Base-by-base conservation (phyloP, 169 alveolate genomes). In the Toxoplasma gondii region DNA sequence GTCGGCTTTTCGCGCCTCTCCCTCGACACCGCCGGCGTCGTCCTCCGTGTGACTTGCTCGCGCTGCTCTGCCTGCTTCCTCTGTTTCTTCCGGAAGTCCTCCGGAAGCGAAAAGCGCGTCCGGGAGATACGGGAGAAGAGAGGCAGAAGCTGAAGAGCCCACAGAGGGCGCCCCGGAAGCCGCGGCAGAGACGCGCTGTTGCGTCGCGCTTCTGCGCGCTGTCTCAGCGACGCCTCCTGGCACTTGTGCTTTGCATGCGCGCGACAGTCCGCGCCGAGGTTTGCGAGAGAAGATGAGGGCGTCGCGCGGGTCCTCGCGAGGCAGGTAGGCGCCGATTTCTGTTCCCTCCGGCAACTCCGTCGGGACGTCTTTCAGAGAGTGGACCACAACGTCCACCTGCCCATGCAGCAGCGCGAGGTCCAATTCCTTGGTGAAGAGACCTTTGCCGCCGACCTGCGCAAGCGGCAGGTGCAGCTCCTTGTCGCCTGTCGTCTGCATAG, bases 371-470 rank as follows among this genome's bases (percentile, higher is more conserved):
- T 96, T 96, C 70, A 94, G 88, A 83, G 96, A 94, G 91, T 96
- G 97, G 12, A 96, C 97, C 54, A 95, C 94, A 88, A 94, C 70
- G 80, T 96, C 96, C 39, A 93, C 93, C 86, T 92, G 31, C 74
- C 87, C 67, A 45, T 88, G 41, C 67, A 92, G 94, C 74, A 96
- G 78, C 17, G 96, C 97, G 70, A 92, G 94, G 67, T 96, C 97
- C 31, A 96, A 92, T 39, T 96, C 97, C 70, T 95, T 94, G 5
- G 96, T 96, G 93, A 96, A 96, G 69, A 96, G 94, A 12, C 97
- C 97, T 80, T 96, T 96, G 83, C 97, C 97, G 2, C 97, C 97
- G 45, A 94, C 70, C 95, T 88, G 94, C n/a, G 95, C 90, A 87
- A 96, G 92, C 53, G 96, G 93, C 38, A 93, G 83, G 84, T 96